Percentiles rank a stretch among this genome's conserved stretches.
phyloP scores from a whole-genome alignment of 345 rosid species.

The Raphanus raphanistrum region DNA sequence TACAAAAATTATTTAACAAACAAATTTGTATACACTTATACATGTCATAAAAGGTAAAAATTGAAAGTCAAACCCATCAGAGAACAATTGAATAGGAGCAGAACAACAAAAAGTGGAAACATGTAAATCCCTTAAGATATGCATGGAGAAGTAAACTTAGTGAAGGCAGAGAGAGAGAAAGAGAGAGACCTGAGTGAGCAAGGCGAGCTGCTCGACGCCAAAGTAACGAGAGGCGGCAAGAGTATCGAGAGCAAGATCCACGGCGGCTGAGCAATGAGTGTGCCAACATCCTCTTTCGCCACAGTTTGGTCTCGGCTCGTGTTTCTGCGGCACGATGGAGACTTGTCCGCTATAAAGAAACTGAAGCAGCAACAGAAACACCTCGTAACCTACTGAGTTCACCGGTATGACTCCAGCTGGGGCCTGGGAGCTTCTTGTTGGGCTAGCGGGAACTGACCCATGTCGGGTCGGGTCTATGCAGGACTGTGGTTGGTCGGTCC shows the following conservation, averaged over 20 bases:
- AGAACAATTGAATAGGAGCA: slow-evolving; percentile 18
- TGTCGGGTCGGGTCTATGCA: slow-evolving; percentile 49
- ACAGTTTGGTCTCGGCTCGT: slow-evolving; percentile 94
- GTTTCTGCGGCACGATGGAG: slow-evolving; percentile 91
- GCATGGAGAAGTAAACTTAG: slow-evolving; percentile 5
- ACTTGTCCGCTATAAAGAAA: slow-evolving; percentile 97
- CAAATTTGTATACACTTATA: background rate
- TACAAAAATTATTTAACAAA: background rate
- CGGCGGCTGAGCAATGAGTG: slow-evolving; percentile 98
- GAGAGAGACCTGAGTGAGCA: slow-evolving; percentile 83
- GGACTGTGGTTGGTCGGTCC: slow-evolving; percentile 65
- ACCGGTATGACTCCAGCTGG: slow-evolving; percentile 67
- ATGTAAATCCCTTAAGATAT: background rate
- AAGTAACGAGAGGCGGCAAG: slow-evolving; percentile 97
- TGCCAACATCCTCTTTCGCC: slow-evolving; percentile 99
- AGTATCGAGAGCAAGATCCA: slow-evolving; percentile 97
- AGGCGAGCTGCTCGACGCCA: slow-evolving; percentile 96
- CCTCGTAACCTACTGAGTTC: slow-evolving; percentile 97
- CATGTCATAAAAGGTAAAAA: background rate
- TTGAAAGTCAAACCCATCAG: background rate
- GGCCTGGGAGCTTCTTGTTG: slow-evolving; percentile 31
- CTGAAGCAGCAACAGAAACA: slow-evolving; percentile 85
- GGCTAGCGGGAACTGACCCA: slow-evolving; percentile 36
- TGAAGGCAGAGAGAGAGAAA: background rate
- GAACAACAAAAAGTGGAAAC: background rate